Evolutionary conservation across 2,329 filamentous ascomycete species (phyloP).

Genomic region (Raffaelea deltoideospora): DNA sequence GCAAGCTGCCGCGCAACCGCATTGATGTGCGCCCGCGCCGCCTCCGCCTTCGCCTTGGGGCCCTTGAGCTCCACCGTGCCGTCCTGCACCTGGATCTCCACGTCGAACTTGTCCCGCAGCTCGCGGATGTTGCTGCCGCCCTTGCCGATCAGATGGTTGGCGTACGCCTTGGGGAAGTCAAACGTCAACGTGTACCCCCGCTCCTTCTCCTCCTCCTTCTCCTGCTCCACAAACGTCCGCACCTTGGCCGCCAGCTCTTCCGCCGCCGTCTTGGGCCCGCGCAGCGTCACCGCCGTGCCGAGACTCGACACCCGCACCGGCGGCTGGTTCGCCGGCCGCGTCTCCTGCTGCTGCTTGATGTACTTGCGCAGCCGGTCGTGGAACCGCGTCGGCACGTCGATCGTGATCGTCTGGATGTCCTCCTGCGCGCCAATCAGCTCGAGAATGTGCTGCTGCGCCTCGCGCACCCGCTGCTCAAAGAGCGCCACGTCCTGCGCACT

Average conservation of each 20-base stretch:
- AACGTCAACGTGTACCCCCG: conserved; percentile 75
- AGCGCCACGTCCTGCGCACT: conserved; percentile 31
- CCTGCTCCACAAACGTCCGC: conserved; percentile 65
- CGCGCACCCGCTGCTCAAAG: conserved; percentile 39
- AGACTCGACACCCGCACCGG: conserved; percentile 43
- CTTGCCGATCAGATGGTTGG: conserved; percentile 67
- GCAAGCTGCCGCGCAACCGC: conserved; percentile 68
- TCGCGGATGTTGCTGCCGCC: conserved; percentile 52
- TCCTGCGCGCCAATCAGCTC: conserved; percentile 46
- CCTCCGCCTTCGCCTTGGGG: conserved; percentile 84
- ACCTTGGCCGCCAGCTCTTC: conserved; percentile 60
- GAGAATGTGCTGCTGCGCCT: conserved; percentile 41
- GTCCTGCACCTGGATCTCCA: conserved; percentile 77
- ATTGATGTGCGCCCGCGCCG: conserved; percentile 68
- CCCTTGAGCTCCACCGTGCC: conserved; percentile 94
- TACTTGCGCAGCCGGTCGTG: conserved; percentile 48
- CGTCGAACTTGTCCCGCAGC: conserved; percentile 50
- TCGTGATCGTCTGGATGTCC: conserved; percentile 28
- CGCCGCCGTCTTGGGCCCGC: conserved; percentile 61
- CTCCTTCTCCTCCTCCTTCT: conserved; percentile 86
- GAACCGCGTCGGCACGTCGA: conserved; percentile 47
- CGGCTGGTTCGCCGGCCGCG: conserved; percentile 39
- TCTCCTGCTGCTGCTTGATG: conserved; percentile 50
- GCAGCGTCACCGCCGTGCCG: conserved; percentile 52
- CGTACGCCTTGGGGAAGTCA: conserved; percentile 88